Evolutionary conservation across 208 protist genomes (phyloP).

Genomic region (Trypanosoma brucei): DNA sequence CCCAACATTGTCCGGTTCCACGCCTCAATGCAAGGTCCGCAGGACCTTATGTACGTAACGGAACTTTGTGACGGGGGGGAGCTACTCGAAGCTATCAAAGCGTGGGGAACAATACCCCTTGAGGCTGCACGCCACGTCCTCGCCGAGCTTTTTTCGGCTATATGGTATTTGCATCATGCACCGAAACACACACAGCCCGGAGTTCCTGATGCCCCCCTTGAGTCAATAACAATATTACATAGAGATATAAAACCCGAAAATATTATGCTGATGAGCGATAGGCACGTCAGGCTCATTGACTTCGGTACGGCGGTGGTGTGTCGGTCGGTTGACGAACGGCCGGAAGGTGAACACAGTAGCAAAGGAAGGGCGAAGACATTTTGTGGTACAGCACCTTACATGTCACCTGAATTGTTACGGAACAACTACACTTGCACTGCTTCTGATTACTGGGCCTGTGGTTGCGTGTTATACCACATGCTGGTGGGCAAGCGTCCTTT

Average conservation of each 20-base stretch:
- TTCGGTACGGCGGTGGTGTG: constrained; percentile 92
- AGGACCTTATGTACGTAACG: constrained; percentile 84
- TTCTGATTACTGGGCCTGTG: constrained; percentile 92
- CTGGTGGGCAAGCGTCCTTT: constrained; percentile 83
- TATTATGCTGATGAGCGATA: constrained; percentile 87
- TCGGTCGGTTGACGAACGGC: constrained; percentile 58
- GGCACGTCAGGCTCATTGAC: constrained; percentile 94
- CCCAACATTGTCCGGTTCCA: constrained; percentile 85
- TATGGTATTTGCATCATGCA: constrained; percentile 94
- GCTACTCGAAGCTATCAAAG: constrained; percentile 64
- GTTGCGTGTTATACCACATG: constrained; percentile 92
- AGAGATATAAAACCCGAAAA: constrained; percentile 96
- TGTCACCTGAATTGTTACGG: constrained; percentile 91
- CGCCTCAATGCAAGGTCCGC: constrained; percentile 73
- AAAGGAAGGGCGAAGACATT: constrained; percentile 79
- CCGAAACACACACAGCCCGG: constrained; percentile 40
- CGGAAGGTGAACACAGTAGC: constrained; percentile 45
- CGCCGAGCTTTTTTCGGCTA: constrained; percentile 92
- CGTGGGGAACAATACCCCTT: constrained; percentile 60
- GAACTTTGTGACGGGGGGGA: constrained; percentile 86
- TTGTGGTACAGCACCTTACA: constrained; percentile 91
- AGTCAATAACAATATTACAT: constrained; percentile 84
- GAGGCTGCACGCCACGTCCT: constrained; percentile 80
- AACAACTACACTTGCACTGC: constrained; percentile 90
- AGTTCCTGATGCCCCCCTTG: constrained; percentile 31